phyloP scores from a whole-genome alignment of 2,329 filamentous ascomycete species.

The Alternaria novae-zelandiae region DNA sequence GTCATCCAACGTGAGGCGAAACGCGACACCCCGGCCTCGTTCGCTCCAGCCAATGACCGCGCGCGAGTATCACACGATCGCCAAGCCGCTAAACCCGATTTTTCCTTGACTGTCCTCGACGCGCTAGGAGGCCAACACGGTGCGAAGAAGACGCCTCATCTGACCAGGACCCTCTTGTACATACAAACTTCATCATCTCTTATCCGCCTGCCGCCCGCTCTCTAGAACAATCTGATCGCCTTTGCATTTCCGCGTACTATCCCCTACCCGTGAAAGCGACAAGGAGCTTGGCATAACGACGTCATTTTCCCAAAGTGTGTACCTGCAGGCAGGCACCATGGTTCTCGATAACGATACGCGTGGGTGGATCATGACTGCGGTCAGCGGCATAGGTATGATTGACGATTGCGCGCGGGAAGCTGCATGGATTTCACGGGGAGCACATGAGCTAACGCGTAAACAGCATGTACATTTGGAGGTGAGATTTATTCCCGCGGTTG shows the following conservation, averaged over 20 bases:
- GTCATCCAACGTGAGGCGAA: neutral
- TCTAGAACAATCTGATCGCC: neutral
- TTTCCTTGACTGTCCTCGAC: slow-evolving; percentile 1
- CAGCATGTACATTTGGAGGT: slow-evolving; percentile 50
- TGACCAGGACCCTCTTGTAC: slow-evolving; percentile 11
- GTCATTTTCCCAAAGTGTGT: slow-evolving; percentile 22
- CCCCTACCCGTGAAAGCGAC: neutral
- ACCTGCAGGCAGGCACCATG: slow-evolving; percentile 24
- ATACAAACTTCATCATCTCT: slow-evolving; percentile 3
- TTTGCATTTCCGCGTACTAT: slow-evolving; percentile 1
- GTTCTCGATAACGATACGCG: slow-evolving; percentile 69
- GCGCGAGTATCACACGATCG: slow-evolving; percentile 4
- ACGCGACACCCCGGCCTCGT: neutral
- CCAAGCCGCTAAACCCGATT: slow-evolving; percentile 13
- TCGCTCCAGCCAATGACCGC: slow-evolving; percentile 5
- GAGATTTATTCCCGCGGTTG: slow-evolving; percentile 2
- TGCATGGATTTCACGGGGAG: neutral
- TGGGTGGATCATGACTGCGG: slow-evolving; percentile 88
- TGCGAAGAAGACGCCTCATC: slow-evolving; percentile 16
- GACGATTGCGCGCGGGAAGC: slow-evolving; percentile 25
- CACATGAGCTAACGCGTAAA: slow-evolving; percentile 19
- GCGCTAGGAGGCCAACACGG: slow-evolving; percentile 22
- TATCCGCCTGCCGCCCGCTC: neutral
- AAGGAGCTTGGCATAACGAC: slow-evolving; percentile 18
- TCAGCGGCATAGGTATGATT: slow-evolving; percentile 75